Evolutionary conservation across 345 rosid genomes (phyloP).

Genomic region (Murraya paniculata): DNA sequence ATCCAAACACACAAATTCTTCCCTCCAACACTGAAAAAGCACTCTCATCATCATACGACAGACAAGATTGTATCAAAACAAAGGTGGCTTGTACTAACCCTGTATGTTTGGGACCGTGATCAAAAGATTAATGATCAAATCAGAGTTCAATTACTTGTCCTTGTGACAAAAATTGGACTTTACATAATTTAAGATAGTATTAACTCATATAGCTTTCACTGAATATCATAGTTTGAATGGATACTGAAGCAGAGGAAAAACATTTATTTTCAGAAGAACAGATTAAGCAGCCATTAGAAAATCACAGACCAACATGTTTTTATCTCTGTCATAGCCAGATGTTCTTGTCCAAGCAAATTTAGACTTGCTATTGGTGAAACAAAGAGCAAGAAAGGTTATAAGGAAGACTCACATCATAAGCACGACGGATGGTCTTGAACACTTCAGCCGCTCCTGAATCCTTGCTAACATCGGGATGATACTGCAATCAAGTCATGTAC

Average conservation of each 20-base stretch:
- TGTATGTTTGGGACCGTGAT: neutral
- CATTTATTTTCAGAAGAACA: neutral
- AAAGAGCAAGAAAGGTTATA: slow-evolving; percentile 6
- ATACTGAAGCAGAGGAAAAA: neutral
- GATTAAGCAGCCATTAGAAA: neutral
- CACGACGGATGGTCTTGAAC: slow-evolving; percentile 68
- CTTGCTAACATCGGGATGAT: slow-evolving; percentile 90
- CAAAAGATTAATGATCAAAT: neutral
- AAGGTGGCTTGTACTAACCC: neutral
- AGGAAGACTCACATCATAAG: slow-evolving; percentile 68
- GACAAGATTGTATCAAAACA: neutral
- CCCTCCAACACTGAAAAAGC: neutral
- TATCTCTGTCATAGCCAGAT: neutral
- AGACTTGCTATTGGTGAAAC: slow-evolving; percentile 4
- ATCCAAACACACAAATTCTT: neutral
- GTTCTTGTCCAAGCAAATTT: neutral
- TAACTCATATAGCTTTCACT: neutral
- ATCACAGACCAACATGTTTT: neutral
- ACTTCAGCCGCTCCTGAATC: slow-evolving; percentile 61
- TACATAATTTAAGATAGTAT: neutral
- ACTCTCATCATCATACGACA: neutral
- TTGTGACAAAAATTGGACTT: no score
- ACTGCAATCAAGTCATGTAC: slow-evolving; percentile 41
- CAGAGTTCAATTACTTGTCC: neutral
- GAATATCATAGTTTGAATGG: neutral